These are phyloP conservation scores for Globisporangium takayamanum DNA, from an alignment of 352 stramenopile species.

Conservation along the genomic window DNA sequence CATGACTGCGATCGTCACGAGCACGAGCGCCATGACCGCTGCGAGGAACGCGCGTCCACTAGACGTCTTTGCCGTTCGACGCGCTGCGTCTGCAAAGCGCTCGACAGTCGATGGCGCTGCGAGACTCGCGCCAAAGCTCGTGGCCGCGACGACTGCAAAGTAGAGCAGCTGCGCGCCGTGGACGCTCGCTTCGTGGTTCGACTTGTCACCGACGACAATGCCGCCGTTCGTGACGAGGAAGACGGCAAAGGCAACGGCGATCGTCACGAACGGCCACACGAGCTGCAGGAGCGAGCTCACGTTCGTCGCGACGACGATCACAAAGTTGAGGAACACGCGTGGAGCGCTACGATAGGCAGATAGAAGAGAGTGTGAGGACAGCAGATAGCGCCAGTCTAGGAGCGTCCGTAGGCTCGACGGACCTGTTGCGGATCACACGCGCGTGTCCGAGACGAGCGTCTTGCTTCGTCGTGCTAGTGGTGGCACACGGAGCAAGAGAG, in stretches of 20 bases:
- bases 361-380: background rate
- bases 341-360: slow-evolving; percentile 16
- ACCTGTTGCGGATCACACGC: slow-evolving; percentile 30
- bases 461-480: slow-evolving; percentile 30
- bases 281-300: slow-evolving; percentile 40
- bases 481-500: background rate
- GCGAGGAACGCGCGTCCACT: slow-evolving; percentile 30
- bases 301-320: slow-evolving; percentile 46
- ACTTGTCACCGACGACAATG: slow-evolving; percentile 82
- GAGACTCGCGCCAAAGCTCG: slow-evolving; percentile 52
- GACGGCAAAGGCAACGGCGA: slow-evolving; percentile 41
- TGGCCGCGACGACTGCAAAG: slow-evolving; percentile 55
- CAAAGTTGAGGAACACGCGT: slow-evolving; percentile 55
- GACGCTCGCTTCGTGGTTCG: slow-evolving; percentile 71
- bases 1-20: slow-evolving; percentile 47
- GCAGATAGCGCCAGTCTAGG: slow-evolving; percentile 1
- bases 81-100: slow-evolving; percentile 28
- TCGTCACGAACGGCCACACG: slow-evolving; percentile 62
- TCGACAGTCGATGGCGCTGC: slow-evolving; percentile 26
- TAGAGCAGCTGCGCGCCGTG: slow-evolving; percentile 76
- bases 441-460: slow-evolving; percentile 14
- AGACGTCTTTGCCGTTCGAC: slow-evolving; percentile 26
- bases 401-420: background rate
- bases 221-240: slow-evolving; percentile 76
- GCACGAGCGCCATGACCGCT: slow-evolving; percentile 9